Evolutionary conservation across 768 basidiomycete species (phyloP).

Genomic region (Amyloporia xantha): DNA sequence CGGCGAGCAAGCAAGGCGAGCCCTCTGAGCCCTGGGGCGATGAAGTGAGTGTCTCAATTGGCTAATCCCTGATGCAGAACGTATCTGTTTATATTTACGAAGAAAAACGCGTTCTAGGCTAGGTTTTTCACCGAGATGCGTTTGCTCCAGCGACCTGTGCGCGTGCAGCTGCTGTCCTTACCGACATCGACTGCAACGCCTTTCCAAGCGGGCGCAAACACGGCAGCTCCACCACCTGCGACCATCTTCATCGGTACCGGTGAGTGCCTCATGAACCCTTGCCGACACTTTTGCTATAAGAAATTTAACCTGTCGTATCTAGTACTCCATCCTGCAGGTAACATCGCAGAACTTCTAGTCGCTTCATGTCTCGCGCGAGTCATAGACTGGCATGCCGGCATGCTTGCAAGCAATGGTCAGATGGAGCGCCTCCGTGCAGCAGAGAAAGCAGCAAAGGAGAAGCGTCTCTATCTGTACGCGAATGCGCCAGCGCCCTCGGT

Average conservation of each 20-base stretch:
- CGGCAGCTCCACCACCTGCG: slow-evolving; percentile 55
- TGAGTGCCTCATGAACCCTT: slow-evolving; percentile 30
- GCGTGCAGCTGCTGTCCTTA: slow-evolving; percentile 71
- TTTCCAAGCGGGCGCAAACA: slow-evolving; percentile 56
- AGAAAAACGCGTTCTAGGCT: slow-evolving; percentile 42
- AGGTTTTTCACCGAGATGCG: slow-evolving; percentile 91
- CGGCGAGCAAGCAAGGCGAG: slow-evolving; percentile 67
- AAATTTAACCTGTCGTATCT: not conserved
- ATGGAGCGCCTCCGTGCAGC: slow-evolving; percentile 86
- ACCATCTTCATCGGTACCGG: slow-evolving; percentile 88
- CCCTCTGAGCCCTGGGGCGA: slow-evolving; percentile 80
- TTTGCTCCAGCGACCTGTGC: slow-evolving; percentile 73
- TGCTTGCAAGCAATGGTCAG: slow-evolving; percentile 76
- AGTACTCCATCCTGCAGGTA: slow-evolving; percentile 87
- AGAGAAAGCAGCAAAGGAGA: slow-evolving; percentile 76
- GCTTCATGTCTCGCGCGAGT: slow-evolving; percentile 82
- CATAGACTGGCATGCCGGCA: slow-evolving; percentile 97
- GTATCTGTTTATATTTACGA: not conserved
- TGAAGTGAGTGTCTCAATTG: slow-evolving; percentile 50
- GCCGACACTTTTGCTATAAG: not conserved
- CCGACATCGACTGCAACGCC: slow-evolving; percentile 76
- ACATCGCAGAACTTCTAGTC: slow-evolving; percentile 87
- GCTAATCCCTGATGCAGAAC: slow-evolving; percentile 1
- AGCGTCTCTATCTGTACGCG: slow-evolving; percentile 63
- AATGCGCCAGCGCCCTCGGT: slow-evolving; percentile 39